Conservation (phyloP, 192 early-diverging fungal species). For the Backusella sp. region DNA sequence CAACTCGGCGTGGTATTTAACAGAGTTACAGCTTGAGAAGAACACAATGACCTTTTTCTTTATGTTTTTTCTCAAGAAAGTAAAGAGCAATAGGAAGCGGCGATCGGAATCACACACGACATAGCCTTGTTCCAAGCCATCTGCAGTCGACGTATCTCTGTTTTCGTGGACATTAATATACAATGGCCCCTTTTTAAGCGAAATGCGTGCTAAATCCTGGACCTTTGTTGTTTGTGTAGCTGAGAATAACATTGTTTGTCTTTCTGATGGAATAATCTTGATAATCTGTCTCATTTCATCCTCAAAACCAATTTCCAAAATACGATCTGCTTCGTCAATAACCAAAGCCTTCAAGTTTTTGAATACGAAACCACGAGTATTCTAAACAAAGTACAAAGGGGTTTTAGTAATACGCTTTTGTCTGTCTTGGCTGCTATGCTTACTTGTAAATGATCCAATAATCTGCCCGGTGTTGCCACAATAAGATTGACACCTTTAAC, state of each 20-base stretch:
- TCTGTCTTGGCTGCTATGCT: background rate
- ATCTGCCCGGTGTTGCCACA: slow-evolving; percentile 94
- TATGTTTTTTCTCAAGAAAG: slow-evolving; percentile 94
- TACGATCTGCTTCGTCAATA: slow-evolving; percentile 98
- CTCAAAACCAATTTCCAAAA: slow-evolving; percentile 97
- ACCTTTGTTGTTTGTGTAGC: slow-evolving; percentile 99
- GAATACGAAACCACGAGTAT: slow-evolving; percentile 95
- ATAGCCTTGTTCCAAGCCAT: slow-evolving; percentile 97
- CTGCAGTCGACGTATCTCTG: slow-evolving; percentile 93
- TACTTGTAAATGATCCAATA: slow-evolving; percentile 96
- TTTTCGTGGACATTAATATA: slow-evolving; percentile 99
- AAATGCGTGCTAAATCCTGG: slow-evolving; percentile 95
- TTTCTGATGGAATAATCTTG: slow-evolving; percentile 87
- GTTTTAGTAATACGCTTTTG: background rate
- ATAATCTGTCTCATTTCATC: slow-evolving; percentile 98
- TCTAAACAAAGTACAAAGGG: slow-evolving; percentile 40
- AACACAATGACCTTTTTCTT: slow-evolving; percentile 99
- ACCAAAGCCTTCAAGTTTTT: slow-evolving; percentile 93
- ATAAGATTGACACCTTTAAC: slow-evolving; percentile 95
- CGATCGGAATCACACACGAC: slow-evolving; percentile 91
- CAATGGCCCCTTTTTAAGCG: slow-evolving; percentile 91
- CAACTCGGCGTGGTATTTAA: slow-evolving; percentile 97
- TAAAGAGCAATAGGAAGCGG: slow-evolving; percentile 96
- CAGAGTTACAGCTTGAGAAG: slow-evolving; percentile 95
- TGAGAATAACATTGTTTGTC: slow-evolving; percentile 98